These are phyloP conservation scores for Skeletonema grethae DNA, from an alignment of 108 stramenopile genomes.

Conservation along the genomic window DNA sequence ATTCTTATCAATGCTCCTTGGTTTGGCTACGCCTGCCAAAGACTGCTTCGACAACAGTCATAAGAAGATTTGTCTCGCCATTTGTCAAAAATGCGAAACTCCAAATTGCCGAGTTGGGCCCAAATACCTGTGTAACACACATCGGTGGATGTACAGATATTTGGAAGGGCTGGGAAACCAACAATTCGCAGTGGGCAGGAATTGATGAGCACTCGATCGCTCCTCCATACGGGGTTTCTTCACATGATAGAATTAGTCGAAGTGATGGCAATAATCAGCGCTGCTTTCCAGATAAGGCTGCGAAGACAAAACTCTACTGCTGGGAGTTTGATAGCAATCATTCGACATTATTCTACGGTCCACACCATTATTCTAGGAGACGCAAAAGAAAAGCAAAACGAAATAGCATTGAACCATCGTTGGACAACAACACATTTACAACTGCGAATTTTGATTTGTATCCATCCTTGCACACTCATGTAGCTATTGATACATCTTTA, in stretches of 20 bases:
- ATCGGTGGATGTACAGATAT: slow-evolving; percentile 19
- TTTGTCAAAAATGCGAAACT: slow-evolving; percentile 7
- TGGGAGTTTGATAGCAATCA: slow-evolving; percentile 27
- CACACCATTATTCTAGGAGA: slow-evolving; percentile 1
- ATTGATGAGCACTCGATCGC: slow-evolving; percentile 1
- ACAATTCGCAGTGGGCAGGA: background rate
- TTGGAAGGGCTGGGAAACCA: slow-evolving; percentile 7
- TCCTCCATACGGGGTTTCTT: slow-evolving; percentile 2
- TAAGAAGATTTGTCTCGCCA: slow-evolving; percentile 23
- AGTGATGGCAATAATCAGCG: slow-evolving; percentile 1
- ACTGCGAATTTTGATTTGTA: slow-evolving; percentile 8
- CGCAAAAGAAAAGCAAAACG: background rate
- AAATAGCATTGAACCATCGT: background rate
- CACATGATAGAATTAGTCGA: background rate
- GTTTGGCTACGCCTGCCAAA: slow-evolving; percentile 40
- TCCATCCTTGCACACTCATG: slow-evolving; percentile 23
- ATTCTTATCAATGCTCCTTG: slow-evolving; percentile 24
- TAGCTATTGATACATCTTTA: slow-evolving; percentile 23
- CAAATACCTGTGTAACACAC: slow-evolving; percentile 33
- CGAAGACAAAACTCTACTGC: slow-evolving; percentile 4
- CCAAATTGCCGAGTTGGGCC: slow-evolving; percentile 14
- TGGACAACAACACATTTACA: background rate
- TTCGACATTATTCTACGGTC: slow-evolving; percentile 27
- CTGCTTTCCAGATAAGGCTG: slow-evolving; percentile 2
- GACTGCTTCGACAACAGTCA: slow-evolving; percentile 35